Evolutionary conservation across 352 stramenopile species (phyloP).

Genomic region (Phytophthora colocasiae): DNA sequence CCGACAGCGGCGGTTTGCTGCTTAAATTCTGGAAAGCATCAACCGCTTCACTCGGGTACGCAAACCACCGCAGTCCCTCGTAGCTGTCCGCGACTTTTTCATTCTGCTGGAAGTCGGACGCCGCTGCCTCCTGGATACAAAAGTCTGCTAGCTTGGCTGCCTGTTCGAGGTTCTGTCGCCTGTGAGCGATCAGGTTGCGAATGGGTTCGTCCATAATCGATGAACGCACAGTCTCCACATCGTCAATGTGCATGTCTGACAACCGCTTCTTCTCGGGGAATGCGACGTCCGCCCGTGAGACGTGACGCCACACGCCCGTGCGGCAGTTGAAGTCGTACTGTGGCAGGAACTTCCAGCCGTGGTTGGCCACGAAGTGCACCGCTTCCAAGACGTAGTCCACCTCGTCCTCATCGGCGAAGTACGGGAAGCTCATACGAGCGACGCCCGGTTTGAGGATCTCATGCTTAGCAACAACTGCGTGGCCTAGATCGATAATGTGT

Average conservation of each 20-base stretch:
- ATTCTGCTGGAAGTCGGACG: slow-evolving; percentile 8
- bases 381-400: slow-evolving; percentile 95
- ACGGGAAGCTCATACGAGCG: slow-evolving; percentile 93
- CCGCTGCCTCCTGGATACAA: slow-evolving; percentile 26
- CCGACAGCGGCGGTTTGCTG: slow-evolving; percentile 26
- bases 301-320: slow-evolving; percentile 93
- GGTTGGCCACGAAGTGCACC: slow-evolving; percentile 92
- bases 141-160: slow-evolving; percentile 23
- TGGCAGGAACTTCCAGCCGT: slow-evolving; percentile 94
- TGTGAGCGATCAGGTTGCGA: slow-evolving; percentile 20
- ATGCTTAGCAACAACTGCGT: slow-evolving; percentile 88
- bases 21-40: slow-evolving; percentile 17
- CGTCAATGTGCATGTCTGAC: slow-evolving; percentile 22
- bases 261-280: slow-evolving; percentile 34
- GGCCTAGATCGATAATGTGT: slow-evolving; percentile 74
- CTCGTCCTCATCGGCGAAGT: slow-evolving; percentile 82
- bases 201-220: slow-evolving; percentile 12
- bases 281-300: slow-evolving; percentile 16
- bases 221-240: slow-evolving; percentile 8
- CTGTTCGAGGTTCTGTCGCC: slow-evolving; percentile 29
- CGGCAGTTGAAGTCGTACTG: slow-evolving; percentile 96
- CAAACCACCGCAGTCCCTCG: slow-evolving; percentile 45
- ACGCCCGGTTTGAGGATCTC: slow-evolving; percentile 96
- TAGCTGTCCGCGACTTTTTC: slow-evolving; percentile 28
- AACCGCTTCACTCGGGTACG: slow-evolving; percentile 38